Percentiles rank a stretch among this genome's conserved stretches.
phyloP scores from a whole-genome alignment of 2,329 filamentous ascomycete species.

The Paracoccidioides lutzii region DNA sequence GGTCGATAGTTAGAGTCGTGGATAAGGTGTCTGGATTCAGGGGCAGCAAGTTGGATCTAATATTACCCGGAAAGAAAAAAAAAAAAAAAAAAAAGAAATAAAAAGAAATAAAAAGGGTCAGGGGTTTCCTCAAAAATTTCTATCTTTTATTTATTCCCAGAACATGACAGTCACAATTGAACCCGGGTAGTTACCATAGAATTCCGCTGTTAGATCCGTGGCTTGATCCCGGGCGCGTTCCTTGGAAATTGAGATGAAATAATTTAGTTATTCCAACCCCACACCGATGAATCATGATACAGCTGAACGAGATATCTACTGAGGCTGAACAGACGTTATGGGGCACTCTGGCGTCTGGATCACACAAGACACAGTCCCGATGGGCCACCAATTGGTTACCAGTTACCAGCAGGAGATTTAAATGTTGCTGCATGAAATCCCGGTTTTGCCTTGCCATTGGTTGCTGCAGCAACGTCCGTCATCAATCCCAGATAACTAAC shows the following conservation, averaged over 20 bases:
- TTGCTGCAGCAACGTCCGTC: slow-evolving; percentile 1
- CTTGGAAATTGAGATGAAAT: neutral
- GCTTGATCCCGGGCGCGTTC: neutral
- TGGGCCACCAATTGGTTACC: neutral
- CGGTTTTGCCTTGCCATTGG: neutral
- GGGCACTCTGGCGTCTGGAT: neutral
- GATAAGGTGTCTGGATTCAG: too few relatives aligned
- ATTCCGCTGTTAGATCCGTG: too few relatives aligned
- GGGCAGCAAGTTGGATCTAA: too few relatives aligned
- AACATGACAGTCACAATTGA: too few relatives aligned
- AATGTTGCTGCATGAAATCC: neutral
- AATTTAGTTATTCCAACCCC: neutral
- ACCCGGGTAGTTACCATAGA: too few relatives aligned
- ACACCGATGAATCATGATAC: neutral
- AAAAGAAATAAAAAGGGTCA: too few relatives aligned
- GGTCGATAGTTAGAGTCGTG: too few relatives aligned
- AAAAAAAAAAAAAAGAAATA: too few relatives aligned
- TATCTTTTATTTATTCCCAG: too few relatives aligned
- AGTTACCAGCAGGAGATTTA: neutral
- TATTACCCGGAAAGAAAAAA: too few relatives aligned
- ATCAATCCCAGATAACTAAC: too few relatives aligned
- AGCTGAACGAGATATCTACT: neutral
- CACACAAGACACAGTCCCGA: neutral
- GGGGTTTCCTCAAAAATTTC: too few relatives aligned
- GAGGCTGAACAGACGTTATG: neutral